Evolutionary conservation across 169 alveolate species (phyloP).

Genomic region (Cystoisospora suis): DNA sequence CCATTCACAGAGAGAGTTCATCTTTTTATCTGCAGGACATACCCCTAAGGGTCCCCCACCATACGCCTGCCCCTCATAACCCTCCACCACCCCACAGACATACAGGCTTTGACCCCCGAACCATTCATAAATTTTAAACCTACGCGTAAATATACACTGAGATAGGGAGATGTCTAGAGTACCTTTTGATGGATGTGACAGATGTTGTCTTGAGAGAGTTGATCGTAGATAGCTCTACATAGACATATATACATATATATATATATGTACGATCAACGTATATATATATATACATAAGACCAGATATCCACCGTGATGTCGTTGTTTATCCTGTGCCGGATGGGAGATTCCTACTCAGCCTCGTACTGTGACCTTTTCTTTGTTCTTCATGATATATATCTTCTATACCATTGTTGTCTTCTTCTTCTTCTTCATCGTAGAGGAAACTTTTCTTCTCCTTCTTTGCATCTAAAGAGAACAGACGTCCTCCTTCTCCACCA

Average conservation of each 20-base stretch:
- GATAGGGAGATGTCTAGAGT: neutral
- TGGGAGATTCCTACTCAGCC: no score
- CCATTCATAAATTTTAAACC: neutral
- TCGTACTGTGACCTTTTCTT: no score
- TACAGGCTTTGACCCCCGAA: neutral
- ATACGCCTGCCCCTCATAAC: no score
- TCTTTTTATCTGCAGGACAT: no score
- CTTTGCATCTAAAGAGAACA: neutral
- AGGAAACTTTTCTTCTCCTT: neutral
- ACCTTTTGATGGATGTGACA: neutral
- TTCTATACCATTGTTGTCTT: neutral
- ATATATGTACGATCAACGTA: neutral
- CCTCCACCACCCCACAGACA: neutral
- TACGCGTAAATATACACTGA: neutral
- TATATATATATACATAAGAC: neutral
- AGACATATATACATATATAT: neutral
- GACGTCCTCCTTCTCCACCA: neutral
- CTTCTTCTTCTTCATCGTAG: neutral
- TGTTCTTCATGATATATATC: no score
- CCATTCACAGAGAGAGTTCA: no score
- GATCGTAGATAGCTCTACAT: neutral
- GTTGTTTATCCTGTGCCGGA: no score
- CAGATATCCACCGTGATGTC: neutral
- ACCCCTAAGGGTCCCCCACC: no score
- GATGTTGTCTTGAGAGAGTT: neutral